Percentiles rank a stretch among this genome's conserved stretches.
Evolutionary conservation across 768 basidiomycete species (phyloP).

Genomic region (Kwoniella heveanensis): DNA sequence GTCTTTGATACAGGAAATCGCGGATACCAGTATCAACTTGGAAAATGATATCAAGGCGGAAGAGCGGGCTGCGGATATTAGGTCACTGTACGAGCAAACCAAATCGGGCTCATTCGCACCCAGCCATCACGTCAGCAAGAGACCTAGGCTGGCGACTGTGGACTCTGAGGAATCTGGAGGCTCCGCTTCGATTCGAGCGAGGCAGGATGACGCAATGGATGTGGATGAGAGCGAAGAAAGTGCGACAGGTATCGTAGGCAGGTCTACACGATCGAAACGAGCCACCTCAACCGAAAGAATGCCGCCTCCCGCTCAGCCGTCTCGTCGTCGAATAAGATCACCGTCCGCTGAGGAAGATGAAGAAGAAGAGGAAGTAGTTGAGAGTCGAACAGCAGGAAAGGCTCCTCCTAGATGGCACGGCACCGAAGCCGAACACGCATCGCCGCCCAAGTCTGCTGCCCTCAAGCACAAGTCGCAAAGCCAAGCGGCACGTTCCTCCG

Average conservation of each 20-base stretch:
- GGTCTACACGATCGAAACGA: constrained; percentile 26
- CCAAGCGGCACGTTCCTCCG: neutral
- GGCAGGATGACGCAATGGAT: constrained; percentile 19
- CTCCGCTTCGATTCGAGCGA: neutral
- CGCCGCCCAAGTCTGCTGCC: constrained; percentile 2
- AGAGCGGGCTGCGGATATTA: constrained; percentile 32
- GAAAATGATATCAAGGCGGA: constrained; percentile 25
- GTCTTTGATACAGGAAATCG: constrained; percentile 22
- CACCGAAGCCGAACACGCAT: neutral
- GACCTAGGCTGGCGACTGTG: constrained; percentile 7
- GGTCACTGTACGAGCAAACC: constrained; percentile 45
- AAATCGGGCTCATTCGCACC: constrained; percentile 22
- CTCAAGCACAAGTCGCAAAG: neutral
- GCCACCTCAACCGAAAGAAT: constrained; percentile 6
- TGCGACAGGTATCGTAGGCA: constrained; percentile 24
- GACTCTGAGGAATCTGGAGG: constrained; percentile 13
- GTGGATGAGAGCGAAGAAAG: constrained; percentile 36
- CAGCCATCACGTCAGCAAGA: neutral
- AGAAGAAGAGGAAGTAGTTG: constrained; percentile 21
- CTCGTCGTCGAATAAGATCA: constrained; percentile 12
- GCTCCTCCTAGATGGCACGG: neutral
- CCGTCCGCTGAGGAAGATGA: constrained; percentile 31
- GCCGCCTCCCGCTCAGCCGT: constrained; percentile 23
- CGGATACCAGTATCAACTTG: constrained; percentile 20
- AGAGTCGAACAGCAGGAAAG: constrained; percentile 1